These are phyloP conservation scores for Pyrus betulifolia DNA, from an alignment of 306 rosid genomes.

Conservation along the genomic window DNA sequence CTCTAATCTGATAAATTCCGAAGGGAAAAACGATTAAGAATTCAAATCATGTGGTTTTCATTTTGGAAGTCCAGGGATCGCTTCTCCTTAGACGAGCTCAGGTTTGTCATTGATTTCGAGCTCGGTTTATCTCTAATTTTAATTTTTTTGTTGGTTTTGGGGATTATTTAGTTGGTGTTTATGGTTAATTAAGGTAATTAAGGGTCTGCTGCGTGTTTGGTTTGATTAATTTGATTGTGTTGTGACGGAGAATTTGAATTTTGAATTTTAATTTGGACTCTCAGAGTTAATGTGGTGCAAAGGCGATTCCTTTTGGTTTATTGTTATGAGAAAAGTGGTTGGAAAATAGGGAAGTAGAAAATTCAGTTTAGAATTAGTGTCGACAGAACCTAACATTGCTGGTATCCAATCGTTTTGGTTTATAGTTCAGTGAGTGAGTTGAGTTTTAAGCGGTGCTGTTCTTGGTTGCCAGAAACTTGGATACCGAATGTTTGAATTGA, in stretches of 20 bases:
- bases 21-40: neutral
- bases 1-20: neutral
- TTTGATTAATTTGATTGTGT: neutral
- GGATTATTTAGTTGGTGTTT: neutral
- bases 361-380: neutral
- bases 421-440: neutral
- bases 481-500: neutral
- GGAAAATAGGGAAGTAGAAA: neutral
- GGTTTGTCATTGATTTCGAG: conserved; percentile 25
- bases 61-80: conserved; percentile 89
- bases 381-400: neutral
- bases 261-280: neutral
- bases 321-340: neutral
- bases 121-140: conserved; percentile 6
- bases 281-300: neutral
- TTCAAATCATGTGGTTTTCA: conserved; percentile 70
- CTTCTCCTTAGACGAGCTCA: conserved; percentile 79
- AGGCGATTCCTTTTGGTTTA: neutral
- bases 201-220: neutral
- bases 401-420: neutral
- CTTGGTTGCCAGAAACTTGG: neutral
- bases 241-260: neutral
- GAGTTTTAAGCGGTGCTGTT: neutral
- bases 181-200: neutral
- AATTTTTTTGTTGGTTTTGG: neutral